These are phyloP conservation scores for Linaria vulgaris DNA, from an alignment of 257 asterid genomes.

Conservation along the genomic window DNA sequence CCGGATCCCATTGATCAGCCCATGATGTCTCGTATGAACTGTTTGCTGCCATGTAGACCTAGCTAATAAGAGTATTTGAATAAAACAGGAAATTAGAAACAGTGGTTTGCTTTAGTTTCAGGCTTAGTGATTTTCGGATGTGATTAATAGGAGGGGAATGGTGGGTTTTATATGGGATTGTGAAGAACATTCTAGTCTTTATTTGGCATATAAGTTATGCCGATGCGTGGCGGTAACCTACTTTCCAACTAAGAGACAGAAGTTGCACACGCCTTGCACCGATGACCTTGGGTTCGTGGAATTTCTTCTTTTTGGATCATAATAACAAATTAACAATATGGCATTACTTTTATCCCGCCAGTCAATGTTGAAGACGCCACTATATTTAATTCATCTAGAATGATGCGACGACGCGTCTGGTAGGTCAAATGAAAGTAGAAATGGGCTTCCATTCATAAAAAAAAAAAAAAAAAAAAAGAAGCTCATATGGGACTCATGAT, in stretches of 20 bases:
- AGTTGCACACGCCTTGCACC: not conserved
- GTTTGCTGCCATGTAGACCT: constrained; percentile 32
- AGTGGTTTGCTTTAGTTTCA: not conserved
- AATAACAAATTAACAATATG: no score
- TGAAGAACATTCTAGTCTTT: not conserved
- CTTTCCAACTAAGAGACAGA: constrained; percentile 12
- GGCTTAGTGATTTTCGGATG: not conserved
- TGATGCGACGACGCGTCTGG: no score
- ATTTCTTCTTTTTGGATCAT: no score
- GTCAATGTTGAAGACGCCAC: no score
- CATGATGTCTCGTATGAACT: constrained; percentile 66
- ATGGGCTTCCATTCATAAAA: no score
- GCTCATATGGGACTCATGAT: no score
- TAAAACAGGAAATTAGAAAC: not conserved
- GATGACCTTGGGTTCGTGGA: no score
- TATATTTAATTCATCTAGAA: no score
- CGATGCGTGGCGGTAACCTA: constrained; percentile 16
- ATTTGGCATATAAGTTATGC: not conserved
- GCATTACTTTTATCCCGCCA: no score
- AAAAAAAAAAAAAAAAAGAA: no score
- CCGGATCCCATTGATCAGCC: constrained; percentile 72
- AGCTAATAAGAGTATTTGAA: not conserved
- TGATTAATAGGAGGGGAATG: not conserved
- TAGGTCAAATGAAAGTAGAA: no score
- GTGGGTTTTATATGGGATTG: not conserved